These are phyloP conservation scores for Bruguiera gymnorhiza DNA, from an alignment of 345 rosid species.

Conservation along the genomic window DNA sequence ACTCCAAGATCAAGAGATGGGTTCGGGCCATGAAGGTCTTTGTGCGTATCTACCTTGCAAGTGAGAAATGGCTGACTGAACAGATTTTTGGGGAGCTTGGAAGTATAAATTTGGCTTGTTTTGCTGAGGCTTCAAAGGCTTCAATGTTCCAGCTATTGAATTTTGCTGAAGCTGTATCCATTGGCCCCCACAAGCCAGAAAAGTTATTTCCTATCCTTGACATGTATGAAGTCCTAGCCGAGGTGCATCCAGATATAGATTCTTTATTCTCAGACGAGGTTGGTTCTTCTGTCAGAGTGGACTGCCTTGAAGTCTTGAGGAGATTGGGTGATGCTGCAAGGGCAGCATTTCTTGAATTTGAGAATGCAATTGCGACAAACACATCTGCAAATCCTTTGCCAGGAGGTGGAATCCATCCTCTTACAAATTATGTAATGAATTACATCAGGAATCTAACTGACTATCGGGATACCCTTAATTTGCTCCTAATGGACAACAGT, in stretches of 20 bases:
- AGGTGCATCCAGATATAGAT: slow-evolving; percentile 61
- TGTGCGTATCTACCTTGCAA: slow-evolving; percentile 62
- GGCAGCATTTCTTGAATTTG: slow-evolving; percentile 65
- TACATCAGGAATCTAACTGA: slow-evolving; percentile 63
- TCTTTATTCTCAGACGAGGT: slow-evolving; percentile 44
- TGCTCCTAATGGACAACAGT: slow-evolving; percentile 52
- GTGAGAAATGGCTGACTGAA: slow-evolving; percentile 64
- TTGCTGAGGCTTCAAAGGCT: slow-evolving; percentile 69
- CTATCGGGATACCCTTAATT: slow-evolving; percentile 57
- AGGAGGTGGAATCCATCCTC: slow-evolving; percentile 73
- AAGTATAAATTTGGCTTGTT: slow-evolving; percentile 42
- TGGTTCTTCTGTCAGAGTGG: slow-evolving; percentile 49
- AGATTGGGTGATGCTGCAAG: slow-evolving; percentile 63
- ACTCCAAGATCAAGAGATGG: slow-evolving; percentile 90
- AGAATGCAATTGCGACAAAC: slow-evolving; percentile 62
- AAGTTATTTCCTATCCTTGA: slow-evolving; percentile 66
- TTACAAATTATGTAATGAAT: slow-evolving; percentile 82
- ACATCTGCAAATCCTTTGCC: slow-evolving; percentile 53
- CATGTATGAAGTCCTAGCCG: slow-evolving; percentile 75
- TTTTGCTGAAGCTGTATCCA: slow-evolving; percentile 80
- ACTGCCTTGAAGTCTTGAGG: slow-evolving; percentile 55
- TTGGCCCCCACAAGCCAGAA: slow-evolving; percentile 74
- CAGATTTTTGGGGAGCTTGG: slow-evolving; percentile 60
- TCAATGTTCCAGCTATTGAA: slow-evolving; percentile 71
- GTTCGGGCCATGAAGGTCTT: slow-evolving; percentile 59